Conservation (phyloP, 106 monocot species). For the Cymbidium sinense region DNA sequence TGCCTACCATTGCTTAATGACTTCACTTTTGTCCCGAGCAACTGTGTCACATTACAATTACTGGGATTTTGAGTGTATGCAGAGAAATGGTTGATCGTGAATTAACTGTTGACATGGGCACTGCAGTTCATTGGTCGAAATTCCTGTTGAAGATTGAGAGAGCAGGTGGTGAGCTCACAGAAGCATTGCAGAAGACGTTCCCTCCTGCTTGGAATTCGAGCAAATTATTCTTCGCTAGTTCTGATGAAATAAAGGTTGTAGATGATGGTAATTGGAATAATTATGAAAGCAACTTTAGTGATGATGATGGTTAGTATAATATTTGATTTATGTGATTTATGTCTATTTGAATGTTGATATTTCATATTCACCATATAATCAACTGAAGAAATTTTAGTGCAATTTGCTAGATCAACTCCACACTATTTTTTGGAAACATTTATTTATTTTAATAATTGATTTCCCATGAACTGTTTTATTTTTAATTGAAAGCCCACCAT, state of each 20-base stretch:
- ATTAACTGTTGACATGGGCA: too few species aligned
- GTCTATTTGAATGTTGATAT: background rate
- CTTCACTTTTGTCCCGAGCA: constrained; percentile 77
- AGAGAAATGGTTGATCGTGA: constrained; percentile 87
- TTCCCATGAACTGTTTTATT: too few species aligned
- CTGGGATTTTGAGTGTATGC: constrained; percentile 64
- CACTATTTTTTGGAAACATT: too few species aligned
- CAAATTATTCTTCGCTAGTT: too few species aligned
- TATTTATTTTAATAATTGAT: too few species aligned
- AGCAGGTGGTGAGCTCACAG: constrained; percentile 86
- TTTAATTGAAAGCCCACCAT: too few species aligned
- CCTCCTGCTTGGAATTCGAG: constrained; percentile 85
- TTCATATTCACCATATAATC: background rate
- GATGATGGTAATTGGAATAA: too few species aligned
- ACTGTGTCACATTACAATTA: constrained; percentile 57
- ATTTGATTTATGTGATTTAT: background rate
- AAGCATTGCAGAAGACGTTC: constrained; percentile 82
- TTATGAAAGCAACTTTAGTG: too few species aligned
- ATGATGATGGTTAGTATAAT: too few species aligned
- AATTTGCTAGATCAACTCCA: too few species aligned
- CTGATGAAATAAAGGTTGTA: too few species aligned
- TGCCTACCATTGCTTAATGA: constrained; percentile 93
- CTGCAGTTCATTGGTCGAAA: constrained; percentile 94
- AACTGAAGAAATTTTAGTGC: too few species aligned
- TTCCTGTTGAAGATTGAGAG: constrained; percentile 73